Base-by-base conservation (phyloP, 2,329 filamentous ascomycete species). In the Alternaria brassicicola region DNA sequence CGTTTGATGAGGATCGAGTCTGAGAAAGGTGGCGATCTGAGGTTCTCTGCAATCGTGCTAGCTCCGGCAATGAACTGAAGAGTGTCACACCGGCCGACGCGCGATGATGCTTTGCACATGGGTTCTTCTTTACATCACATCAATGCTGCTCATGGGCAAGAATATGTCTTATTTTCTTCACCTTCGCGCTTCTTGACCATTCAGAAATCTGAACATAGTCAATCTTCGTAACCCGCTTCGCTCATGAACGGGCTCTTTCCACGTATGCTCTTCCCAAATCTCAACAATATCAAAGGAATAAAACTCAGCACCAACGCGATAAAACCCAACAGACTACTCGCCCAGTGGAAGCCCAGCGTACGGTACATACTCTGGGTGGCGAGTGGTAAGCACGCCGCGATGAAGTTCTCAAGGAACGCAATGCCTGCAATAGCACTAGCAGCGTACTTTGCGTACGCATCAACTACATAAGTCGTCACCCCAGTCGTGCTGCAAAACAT, bases 391-490 rank as follows among this genome's bases (percentile, higher is more conserved):
- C 83, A 80, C 0, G 77, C 82, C 2, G 81, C 79, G 39, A 82
- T 78, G 4, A 79, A 61, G 54, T 84, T 84, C 68, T 85, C 83
- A 4, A 80, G 76, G 38, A 83, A 77, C 0, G 78, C 81, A 3
- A 83, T 77, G 0, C 80, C 82, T 4, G 80, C 82, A 25, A 84
- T 77, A 0, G 82, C 81, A 33, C 79, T 83, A 1, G 78, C 82
- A 4, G 82, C 81, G 58, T 83, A 84, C 48, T 78, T 79, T 2
- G 78, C 76, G 58, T 85, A 85, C 2, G 80, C 76, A 64, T 85
- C 83, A 2, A 81, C 77, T 13, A 84, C 71, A 50, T 85, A 85
- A 55, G 80, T 79, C 17, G 79, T 78, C 15, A 83, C 78, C 0
- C 78, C 79, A 1, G 76, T 72, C 0, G 83, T 78, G 8, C 84